phyloP scores from a whole-genome alignment of 768 basidiomycete genomes.

The Peribolospora baueri region DNA sequence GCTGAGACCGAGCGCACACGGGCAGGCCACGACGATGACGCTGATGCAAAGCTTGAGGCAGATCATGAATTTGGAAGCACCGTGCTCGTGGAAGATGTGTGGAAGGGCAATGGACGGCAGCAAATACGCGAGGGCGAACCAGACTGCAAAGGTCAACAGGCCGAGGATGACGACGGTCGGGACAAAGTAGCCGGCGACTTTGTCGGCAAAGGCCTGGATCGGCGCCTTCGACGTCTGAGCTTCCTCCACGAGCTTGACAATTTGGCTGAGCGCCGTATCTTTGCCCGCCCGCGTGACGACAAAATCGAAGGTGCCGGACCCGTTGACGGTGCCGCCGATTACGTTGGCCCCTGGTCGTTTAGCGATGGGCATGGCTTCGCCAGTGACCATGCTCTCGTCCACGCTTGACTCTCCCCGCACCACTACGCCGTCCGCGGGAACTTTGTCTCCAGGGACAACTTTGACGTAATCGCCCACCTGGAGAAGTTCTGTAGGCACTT shows the following conservation, averaged over 20 bases:
- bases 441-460: conserved; percentile 83
- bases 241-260: conserved; percentile 87
- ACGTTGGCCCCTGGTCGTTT: conserved; percentile 66
- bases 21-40: conserved; percentile 92
- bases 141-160: conserved; percentile 49
- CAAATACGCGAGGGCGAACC: conserved; percentile 49
- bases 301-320: conserved; percentile 93
- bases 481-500: conserved; percentile 76
- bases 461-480: conserved; percentile 85
- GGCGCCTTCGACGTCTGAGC: conserved; percentile 96
- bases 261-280: conserved; percentile 87
- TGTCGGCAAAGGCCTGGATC: conserved; percentile 89
- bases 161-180: conserved; percentile 70
- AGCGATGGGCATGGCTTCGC: conserved; percentile 67
- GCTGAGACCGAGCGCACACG: conserved; percentile 82
- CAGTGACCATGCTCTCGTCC: conserved; percentile 90
- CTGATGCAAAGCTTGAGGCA: conserved; percentile 94
- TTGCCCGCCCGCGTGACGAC: conserved; percentile 80
- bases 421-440: conserved; percentile 86
- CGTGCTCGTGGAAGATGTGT: conserved; percentile 57
- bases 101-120: conserved; percentile 40
- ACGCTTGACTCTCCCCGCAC: conserved; percentile 61
- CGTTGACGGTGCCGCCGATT: conserved; percentile 93
- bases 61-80: conserved; percentile 57
- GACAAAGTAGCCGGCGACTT: conserved; percentile 82